These are phyloP conservation scores for Fraxinus greggii DNA, from an alignment of 305 asterid species.

Conservation along the genomic window DNA sequence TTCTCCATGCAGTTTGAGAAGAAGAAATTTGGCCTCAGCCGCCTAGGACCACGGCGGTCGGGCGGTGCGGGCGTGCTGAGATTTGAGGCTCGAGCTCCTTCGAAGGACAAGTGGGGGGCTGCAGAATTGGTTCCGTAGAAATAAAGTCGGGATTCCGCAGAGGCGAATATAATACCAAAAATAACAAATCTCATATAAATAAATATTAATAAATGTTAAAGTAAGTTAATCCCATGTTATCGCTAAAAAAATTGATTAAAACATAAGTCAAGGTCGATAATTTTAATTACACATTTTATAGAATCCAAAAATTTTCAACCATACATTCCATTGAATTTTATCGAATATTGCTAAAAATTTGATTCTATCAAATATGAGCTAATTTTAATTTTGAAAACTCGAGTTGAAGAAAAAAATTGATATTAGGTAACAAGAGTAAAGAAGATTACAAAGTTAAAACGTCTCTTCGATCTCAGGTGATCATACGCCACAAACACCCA, in stretches of 20 bases:
- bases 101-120: not conserved
- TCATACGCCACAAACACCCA: not conserved
- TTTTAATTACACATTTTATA: too few species aligned
- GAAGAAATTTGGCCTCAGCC: not conserved
- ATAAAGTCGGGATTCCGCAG: not conserved
- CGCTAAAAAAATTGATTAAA: too few species aligned
- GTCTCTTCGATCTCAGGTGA: not conserved
- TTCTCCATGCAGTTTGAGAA: constrained; percentile 39
- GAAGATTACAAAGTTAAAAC: not conserved
- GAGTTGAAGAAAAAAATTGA: not conserved
- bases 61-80: not conserved
- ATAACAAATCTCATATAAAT: not conserved
- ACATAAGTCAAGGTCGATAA: too few species aligned
- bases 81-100: not conserved
- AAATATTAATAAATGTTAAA: not conserved
- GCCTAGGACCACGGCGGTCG: not conserved
- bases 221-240: too few species aligned
- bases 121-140: not conserved
- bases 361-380: not conserved
- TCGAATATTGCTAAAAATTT: too few species aligned
- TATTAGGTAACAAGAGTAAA: not conserved
- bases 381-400: not conserved
- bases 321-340: too few species aligned
- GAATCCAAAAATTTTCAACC: too few species aligned
- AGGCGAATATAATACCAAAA: not conserved